Evolutionary conservation across 2,329 filamentous ascomycete species (phyloP).

Genomic region (Bipolaris victoriae): DNA sequence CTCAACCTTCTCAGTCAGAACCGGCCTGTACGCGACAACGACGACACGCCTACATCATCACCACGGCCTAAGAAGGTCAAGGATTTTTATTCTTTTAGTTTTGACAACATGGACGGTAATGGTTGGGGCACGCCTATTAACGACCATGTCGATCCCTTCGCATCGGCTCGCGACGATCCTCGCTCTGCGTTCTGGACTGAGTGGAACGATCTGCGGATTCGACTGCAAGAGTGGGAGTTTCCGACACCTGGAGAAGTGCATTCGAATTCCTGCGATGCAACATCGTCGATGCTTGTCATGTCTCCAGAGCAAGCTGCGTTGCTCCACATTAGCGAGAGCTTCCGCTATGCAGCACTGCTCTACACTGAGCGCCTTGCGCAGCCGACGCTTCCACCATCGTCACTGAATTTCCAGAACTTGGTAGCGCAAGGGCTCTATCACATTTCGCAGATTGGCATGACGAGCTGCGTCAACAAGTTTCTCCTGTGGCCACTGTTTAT

Average conservation of each 20-base stretch:
- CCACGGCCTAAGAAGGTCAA: constrained; percentile 43
- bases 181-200: constrained; percentile 75
- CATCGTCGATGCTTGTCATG: constrained; percentile 33
- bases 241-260: constrained; percentile 37
- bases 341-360: constrained; percentile 85
- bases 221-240: constrained; percentile 83
- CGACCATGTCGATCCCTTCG: constrained; percentile 53
- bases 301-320: constrained; percentile 71
- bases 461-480: constrained; percentile 80
- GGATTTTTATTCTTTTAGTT: constrained; percentile 61
- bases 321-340: constrained; percentile 83
- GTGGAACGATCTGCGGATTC: constrained; percentile 79
- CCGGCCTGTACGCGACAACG: constrained; percentile 53
- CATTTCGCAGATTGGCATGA: constrained; percentile 77
- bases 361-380: constrained; percentile 88
- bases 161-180: constrained; percentile 60
- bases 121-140: constrained; percentile 66
- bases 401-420: constrained; percentile 81
- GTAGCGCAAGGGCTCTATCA: constrained; percentile 84
- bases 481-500: constrained; percentile 93
- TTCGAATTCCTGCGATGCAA: constrained; percentile 32
- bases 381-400: constrained; percentile 72
- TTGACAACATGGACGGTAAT: constrained; percentile 69
- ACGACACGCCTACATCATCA: constrained; percentile 43
- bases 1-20: constrained; percentile 83